Evolutionary conservation across 2,329 filamentous ascomycete species (phyloP), one percentile per base, ranked within the genome.

Genomic region (Alternaria gaisen): DNA sequence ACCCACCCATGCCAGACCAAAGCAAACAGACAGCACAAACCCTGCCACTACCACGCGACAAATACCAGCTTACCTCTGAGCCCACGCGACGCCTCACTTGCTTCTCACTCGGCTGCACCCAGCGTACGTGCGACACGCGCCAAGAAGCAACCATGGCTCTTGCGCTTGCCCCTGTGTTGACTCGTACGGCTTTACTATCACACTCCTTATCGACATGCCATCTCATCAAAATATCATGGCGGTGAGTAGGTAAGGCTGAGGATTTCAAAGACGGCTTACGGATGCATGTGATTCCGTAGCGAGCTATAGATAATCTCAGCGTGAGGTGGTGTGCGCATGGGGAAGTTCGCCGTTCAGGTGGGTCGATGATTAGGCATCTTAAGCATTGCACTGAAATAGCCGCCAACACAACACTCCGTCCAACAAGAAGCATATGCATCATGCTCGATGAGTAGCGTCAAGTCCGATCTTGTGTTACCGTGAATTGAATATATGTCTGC

Each of bases 311-410:
- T 24, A 28, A 36, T 18, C 36, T 32, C 11, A 47, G 61, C 54
- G 34, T 32, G 52, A 24, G 36, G 34, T 46, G 48, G 38, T 54
- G 46, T 61, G 47, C 48, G 30, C 34, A 56, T 30, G 14, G 30
- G 38, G 52, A 42, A 30, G 24, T 26, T 2, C 34, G 42, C 42
- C 42, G 18, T 48, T 47, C 30, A 38, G 40, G 36, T 22, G 43
- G 42, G 42, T 48, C 12, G 26, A 6, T 63, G 56, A 54, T 54
- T 42, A 58, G 58, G 54, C 60, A 64, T 32, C 34, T 56, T 40
- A 40, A 61, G 51, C 60, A 54, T 42, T 51, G n/a, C 36, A 54
- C 40, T 55, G 40, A 40, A 60, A 61, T 60, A 64, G 61, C 46
- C 53, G 58, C 38, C 48, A 43, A 34, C 46, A 46, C 16, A 41